These are phyloP conservation scores for Phytopythium chamaehyphon DNA, from an alignment of 352 stramenopile species.

Conservation along the genomic window DNA sequence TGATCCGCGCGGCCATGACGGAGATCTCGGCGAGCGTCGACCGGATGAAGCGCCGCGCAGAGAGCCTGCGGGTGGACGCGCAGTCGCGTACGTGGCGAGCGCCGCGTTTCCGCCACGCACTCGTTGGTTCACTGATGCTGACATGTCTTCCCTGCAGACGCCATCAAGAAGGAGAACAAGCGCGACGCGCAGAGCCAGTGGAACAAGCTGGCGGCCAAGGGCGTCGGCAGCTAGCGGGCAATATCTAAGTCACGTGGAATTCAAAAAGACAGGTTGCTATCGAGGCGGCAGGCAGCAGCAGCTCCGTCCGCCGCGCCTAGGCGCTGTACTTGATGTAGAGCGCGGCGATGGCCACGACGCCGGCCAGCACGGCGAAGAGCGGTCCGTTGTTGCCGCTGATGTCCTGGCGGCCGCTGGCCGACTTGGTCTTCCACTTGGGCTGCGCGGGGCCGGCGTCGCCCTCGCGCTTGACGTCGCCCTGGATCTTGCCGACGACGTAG, in stretches of 20 bases:
- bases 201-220: conserved; percentile 77
- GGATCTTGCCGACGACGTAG: conserved; percentile 90
- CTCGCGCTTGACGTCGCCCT: conserved; percentile 60
- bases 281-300: too few relatives aligned
- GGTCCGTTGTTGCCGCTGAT: conserved; percentile 54
- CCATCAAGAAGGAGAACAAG: conserved; percentile 81
- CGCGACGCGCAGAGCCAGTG: conserved; percentile 64
- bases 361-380: conserved; percentile 48
- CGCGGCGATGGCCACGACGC: conserved; percentile 38
- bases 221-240: conserved; percentile 9
- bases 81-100: conserved; percentile 62
- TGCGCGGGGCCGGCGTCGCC: conserved; percentile 8
- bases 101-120: too few relatives aligned
- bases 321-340: conserved; percentile 59
- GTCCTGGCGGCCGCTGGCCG: conserved; percentile 45
- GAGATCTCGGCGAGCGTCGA: conserved; percentile 59
- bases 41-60: conserved; percentile 67
- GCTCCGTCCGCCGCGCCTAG: too few relatives aligned
- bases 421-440: conserved; percentile 19
- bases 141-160: conserved; percentile 35
- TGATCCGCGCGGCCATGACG: conserved; percentile 52
- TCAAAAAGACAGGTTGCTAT: background rate
- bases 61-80: conserved; percentile 65
- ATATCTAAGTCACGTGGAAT: conserved; percentile 6
- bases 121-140: background rate